A percentile compares a stretch with the other conserved stretches of the same genome.
These are phyloP conservation scores for Avena insularis DNA, from an alignment of 176 grass and related monocot species.

Conservation along the genomic window DNA sequence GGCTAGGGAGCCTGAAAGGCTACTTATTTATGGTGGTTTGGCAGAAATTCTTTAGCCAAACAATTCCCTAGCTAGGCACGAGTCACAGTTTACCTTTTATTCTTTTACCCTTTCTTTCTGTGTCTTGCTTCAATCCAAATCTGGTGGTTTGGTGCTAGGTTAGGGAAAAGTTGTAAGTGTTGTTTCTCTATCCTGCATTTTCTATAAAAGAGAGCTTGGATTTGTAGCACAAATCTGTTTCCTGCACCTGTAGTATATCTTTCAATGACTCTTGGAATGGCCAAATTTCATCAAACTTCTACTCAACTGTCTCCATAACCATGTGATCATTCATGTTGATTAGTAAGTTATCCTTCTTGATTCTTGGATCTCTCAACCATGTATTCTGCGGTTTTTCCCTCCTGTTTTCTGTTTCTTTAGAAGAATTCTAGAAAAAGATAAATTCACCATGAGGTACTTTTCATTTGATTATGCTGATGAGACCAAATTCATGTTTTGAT, in stretches of 20 bases:
- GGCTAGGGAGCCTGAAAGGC: background rate
- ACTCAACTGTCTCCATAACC: slow-evolving; percentile 5
- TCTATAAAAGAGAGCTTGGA: slow-evolving; percentile 21
- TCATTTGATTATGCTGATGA: slow-evolving; percentile 13
- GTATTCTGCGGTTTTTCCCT: background rate
- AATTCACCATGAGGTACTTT: background rate
- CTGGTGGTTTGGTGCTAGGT: background rate
- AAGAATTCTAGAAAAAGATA: background rate
- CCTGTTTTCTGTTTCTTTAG: slow-evolving; percentile 28
- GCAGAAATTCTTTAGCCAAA: slow-evolving; percentile 11
- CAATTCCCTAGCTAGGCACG: slow-evolving; percentile 12
- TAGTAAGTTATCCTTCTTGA: background rate
- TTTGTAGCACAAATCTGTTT: slow-evolving; percentile 14
- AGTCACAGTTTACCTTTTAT: background rate
- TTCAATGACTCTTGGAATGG: background rate
- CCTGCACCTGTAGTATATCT: slow-evolving; percentile 11
- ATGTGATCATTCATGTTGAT: background rate
- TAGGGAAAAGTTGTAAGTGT: background rate
- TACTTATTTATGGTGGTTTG: background rate
- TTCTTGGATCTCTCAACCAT: slow-evolving; percentile 20
- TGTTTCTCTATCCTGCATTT: background rate
- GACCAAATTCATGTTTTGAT: background rate
- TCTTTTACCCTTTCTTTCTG: background rate
- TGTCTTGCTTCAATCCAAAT: slow-evolving; percentile 24
- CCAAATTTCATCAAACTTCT: slow-evolving; percentile 28